Evolutionary conservation across 2,329 filamentous ascomycete species (phyloP).

Genomic region (Aureobasidium vineae): DNA sequence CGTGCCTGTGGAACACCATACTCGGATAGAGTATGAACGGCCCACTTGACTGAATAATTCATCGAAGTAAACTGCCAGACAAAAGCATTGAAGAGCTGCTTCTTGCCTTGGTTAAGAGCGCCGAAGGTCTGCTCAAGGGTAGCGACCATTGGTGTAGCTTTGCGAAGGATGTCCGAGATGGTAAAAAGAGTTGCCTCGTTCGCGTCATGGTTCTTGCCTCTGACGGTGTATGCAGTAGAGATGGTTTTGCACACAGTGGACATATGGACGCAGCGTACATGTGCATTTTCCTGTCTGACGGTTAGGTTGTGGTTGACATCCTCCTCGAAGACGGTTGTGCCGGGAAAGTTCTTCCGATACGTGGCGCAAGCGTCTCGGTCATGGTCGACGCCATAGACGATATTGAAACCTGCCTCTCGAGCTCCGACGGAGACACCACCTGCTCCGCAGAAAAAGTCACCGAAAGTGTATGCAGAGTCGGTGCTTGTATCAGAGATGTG

Average conservation of each 20-base stretch:
- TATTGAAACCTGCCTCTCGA: slow-evolving; percentile 54
- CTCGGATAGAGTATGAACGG: slow-evolving; percentile 52
- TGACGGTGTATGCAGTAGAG: slow-evolving; percentile 65
- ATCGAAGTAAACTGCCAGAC: slow-evolving; percentile 62
- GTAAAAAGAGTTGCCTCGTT: slow-evolving; percentile 61
- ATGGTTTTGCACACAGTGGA: slow-evolving; percentile 77
- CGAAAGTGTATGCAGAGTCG: slow-evolving; percentile 59
- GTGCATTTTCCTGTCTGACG: not conserved
- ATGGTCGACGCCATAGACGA: slow-evolving; percentile 65
- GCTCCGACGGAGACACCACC: slow-evolving; percentile 70
- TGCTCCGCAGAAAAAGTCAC: slow-evolving; percentile 70
- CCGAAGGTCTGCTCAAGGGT: slow-evolving; percentile 80
- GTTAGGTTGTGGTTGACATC: slow-evolving; percentile 21
- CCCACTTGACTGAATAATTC: slow-evolving; percentile 71
- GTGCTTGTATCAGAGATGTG: not conserved
- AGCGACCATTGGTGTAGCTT: slow-evolving; percentile 63
- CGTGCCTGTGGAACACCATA: slow-evolving; percentile 53
- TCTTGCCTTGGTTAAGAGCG: slow-evolving; percentile 52
- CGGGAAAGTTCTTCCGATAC: slow-evolving; percentile 59
- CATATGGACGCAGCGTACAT: slow-evolving; percentile 53
- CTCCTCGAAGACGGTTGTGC: slow-evolving; percentile 29
- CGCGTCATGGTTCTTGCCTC: slow-evolving; percentile 59
- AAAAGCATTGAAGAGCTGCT: slow-evolving; percentile 57
- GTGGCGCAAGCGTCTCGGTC: slow-evolving; percentile 57
- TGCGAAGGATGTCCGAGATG: slow-evolving; percentile 55